Evolutionary conservation across 1,284 basidiomycete species (phyloP).

Genomic region (Cryptococcus sp.): DNA sequence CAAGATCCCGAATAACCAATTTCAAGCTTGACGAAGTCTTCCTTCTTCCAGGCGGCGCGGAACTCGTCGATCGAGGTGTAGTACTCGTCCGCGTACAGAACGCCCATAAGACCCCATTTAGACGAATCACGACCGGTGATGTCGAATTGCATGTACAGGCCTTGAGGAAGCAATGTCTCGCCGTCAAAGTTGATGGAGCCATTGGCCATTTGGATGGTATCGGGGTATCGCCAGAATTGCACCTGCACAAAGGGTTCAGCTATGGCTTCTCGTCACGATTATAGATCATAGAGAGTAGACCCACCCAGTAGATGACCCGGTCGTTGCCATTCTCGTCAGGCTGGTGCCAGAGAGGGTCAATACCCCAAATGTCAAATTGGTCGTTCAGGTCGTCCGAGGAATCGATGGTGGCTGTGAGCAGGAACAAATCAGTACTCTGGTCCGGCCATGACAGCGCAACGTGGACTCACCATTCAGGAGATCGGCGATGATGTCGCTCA

Average conservation of each 20-base stretch:
- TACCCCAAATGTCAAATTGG: conserved; percentile 27
- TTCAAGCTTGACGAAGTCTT: conserved; percentile 28
- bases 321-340: conserved; percentile 27
- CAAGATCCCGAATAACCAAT: conserved; percentile 30
- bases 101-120: conserved; percentile 30
- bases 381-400: conserved; percentile 15
- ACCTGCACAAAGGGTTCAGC: conserved; percentile 6
- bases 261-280: not conserved
- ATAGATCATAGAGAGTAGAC: not conserved
- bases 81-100: conserved; percentile 27
- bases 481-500: conserved; percentile 39
- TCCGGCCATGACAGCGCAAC: not conserved
- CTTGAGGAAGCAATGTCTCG: conserved; percentile 38
- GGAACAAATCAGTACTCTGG: not conserved
- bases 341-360: conserved; percentile 47
- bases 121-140: conserved; percentile 38
- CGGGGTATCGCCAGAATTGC: conserved; percentile 21
- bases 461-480: conserved; percentile 25
- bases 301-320: conserved; percentile 27
- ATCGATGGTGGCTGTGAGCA: conserved; percentile 14
- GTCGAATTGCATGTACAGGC: conserved; percentile 32
- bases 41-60: conserved; percentile 35
- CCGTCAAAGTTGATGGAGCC: conserved; percentile 25
- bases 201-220: conserved; percentile 7
- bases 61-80: conserved; percentile 40